Conservation (phyloP, 768 basidiomycete species). For the Xerocomellus amylosporus region DNA sequence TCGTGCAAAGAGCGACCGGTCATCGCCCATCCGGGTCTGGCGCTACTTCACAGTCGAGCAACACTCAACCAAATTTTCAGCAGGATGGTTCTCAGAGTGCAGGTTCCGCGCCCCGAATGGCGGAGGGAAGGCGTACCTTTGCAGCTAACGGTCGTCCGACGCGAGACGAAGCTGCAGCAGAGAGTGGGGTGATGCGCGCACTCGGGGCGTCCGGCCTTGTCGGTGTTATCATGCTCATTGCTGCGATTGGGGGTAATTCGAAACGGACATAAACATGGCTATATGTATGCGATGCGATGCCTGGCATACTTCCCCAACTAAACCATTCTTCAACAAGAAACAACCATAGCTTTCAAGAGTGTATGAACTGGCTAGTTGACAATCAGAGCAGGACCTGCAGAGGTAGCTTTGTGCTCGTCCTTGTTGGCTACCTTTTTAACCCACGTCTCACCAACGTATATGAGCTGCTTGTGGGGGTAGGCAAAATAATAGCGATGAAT, state of each 20-base stretch:
- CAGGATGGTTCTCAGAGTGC: constrained; percentile 4
- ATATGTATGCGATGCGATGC: not conserved
- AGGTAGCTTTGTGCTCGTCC: not conserved
- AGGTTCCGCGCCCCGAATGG: constrained; percentile 2
- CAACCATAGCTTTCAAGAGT: not conserved
- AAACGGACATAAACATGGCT: constrained; percentile 13
- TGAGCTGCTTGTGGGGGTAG: not conserved
- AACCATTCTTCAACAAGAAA: not conserved
- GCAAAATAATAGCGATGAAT: constrained; percentile 11
- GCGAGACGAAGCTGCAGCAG: constrained; percentile 22
- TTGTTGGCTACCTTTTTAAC: constrained; percentile 9
- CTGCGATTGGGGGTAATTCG: constrained; percentile 16
- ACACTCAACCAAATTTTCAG: not conserved
- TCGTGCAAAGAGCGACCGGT: constrained; percentile 30
- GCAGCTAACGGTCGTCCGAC: constrained; percentile 10
- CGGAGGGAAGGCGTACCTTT: constrained; percentile 1
- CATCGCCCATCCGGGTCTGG: constrained; percentile 2
- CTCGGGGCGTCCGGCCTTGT: constrained; percentile 30
- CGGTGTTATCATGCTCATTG: constrained; percentile 25
- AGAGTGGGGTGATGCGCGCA: constrained; percentile 26
- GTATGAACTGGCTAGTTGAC: no score
- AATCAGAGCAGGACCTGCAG: not conserved
- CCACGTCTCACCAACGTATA: constrained; percentile 25
- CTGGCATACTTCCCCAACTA: not conserved
- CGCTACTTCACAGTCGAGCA: not conserved